Base-by-base conservation (phyloP, 176 grass and related monocot genomes). In the Pharus latifolius region DNA sequence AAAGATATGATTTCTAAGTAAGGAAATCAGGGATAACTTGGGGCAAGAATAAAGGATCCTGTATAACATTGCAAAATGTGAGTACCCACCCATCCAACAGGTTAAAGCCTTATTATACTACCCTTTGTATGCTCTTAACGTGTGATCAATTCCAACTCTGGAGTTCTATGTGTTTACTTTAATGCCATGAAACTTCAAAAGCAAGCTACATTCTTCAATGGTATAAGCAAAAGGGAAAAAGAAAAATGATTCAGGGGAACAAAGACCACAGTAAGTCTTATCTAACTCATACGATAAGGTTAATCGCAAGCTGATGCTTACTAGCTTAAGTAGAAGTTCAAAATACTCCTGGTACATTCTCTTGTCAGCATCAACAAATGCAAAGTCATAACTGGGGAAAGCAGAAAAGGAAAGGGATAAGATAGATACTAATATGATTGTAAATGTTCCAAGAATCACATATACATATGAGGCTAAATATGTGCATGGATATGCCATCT, bases 341-440 rank as follows among this genome's bases (percentile, higher is more conserved):
- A 85, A 93, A 67, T 98, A 98, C 66, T 93, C 84, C 44, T 68
- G 65, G 43, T 98, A 98, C 78, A 83, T 74, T 85, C 35, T 79
- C 84, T 98, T 98, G 37, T 98, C 89, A 78, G 94, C 94, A 73
- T 98, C 94, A 79, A 98, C 81, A 77, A 98, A 98, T 75, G 89
- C 94, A 75, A 98, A 98, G 75, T 98, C 94, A 69, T 83, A 98
- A 80, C 94, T 98, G 77, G 37, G 68, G 74, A 72, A 73, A 18
- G 25, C 48, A 15, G 19, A 27, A 65, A 53, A 75, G 43, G 41
- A 16, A 74, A 35, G 84, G 16, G 15, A 33, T 54, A 58, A 57
- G 51, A 74, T 23, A 62, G 15, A 56, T n/a, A 37, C 4, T 30
- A 64, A 28, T 18, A 16, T 11, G 9, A 70, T 42, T 27, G 23